Base-by-base conservation (phyloP, 169 alveolate species). In the Amoebophrya sp. region DNA sequence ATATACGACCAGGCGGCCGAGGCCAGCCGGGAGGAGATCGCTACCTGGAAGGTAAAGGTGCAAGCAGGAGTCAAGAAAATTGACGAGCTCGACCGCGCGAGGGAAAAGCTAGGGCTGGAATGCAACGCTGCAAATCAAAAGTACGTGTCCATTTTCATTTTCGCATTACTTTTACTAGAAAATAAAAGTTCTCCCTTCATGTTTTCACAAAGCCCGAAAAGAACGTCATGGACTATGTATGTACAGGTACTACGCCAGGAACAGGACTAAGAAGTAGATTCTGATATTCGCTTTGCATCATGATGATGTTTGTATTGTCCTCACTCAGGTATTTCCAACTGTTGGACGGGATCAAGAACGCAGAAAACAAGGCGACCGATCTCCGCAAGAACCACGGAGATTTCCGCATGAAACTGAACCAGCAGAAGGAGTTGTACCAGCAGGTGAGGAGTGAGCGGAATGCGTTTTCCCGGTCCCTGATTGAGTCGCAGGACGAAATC, bases 401-500 rank as follows among this genome's bases (percentile, higher is more conserved):
- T 12, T 7, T 47, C 29, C 7, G 18, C 29, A 47, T 18, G 66
- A 47, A 47, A 47, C 66, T 47, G 29, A 47, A 47, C 66, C 66
- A 47, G 66, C 66, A 47, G 18, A 47, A 47, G 18, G 66, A 47
- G 66, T 18, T 47, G 18, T 47, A 47, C 18, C 66, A 47, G 66
- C 66, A 47, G 66, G 29, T 47, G 7, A 7, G 66, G 18, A 47
- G 29, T 7, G 66, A 47, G 29, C 7, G 66, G 66, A 47, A 47
- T 47, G 18, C 29, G 29, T 47, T 12, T 18, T 47, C 66, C 18
- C 66, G 66, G 66, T 12, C 7, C 18, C 18, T 47, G 66, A 47
- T 47, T 18, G 66, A 1, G 14, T 40, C 47, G 39, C 95, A 97
- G 93, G 99, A 97, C 93, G 98, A 96, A 93, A 97, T 97, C 35